Percentiles rank a stretch among this genome's conserved stretches.
phyloP scores from a whole-genome alignment of 2,329 filamentous ascomycete genomes.

The Septoria linicola region DNA sequence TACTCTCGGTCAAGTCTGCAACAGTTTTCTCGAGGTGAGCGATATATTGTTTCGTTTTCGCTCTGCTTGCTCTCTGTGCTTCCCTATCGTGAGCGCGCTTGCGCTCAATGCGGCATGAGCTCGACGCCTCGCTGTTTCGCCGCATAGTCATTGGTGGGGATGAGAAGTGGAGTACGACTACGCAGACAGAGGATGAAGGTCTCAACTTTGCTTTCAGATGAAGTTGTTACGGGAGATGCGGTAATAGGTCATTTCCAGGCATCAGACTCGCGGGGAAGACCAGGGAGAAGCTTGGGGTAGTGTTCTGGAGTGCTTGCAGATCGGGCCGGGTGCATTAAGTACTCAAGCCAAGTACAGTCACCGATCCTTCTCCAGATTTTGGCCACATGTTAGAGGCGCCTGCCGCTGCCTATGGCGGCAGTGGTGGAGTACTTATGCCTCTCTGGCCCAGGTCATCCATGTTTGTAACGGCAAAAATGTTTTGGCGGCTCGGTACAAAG shows the following conservation, averaged over 20 bases:
- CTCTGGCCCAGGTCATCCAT: too few relatives aligned
- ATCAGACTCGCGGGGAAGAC: not conserved
- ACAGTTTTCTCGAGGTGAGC: constrained; percentile 29
- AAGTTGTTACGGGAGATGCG: not conserved
- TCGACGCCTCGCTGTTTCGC: constrained; percentile 21
- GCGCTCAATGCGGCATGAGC: constrained; percentile 30
- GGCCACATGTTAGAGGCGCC: too few relatives aligned
- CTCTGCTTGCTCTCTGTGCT: constrained; percentile 26
- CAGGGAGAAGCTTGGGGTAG: not conserved
- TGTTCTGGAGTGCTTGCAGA: not conserved
- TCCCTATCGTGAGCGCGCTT: constrained; percentile 29
- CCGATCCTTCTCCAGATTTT: too few relatives aligned
- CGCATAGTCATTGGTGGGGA: constrained; percentile 10
- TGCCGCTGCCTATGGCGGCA: too few relatives aligned
- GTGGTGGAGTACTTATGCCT: too few relatives aligned
- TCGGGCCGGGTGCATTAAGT: not conserved
- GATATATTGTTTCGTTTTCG: constrained; percentile 29
- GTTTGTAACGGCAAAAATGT: too few relatives aligned
- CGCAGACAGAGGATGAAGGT: not conserved
- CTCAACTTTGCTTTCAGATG: not conserved
- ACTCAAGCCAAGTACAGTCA: too few relatives aligned
- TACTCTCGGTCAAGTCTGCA: constrained; percentile 24
- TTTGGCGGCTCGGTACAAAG: too few relatives aligned
- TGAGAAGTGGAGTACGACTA: not conserved
- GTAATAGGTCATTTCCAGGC: not conserved